These are phyloP conservation scores for Cutaneotrichosporon cyanovorans DNA, from an alignment of 1,284 basidiomycete genomes.

Conservation along the genomic window DNA sequence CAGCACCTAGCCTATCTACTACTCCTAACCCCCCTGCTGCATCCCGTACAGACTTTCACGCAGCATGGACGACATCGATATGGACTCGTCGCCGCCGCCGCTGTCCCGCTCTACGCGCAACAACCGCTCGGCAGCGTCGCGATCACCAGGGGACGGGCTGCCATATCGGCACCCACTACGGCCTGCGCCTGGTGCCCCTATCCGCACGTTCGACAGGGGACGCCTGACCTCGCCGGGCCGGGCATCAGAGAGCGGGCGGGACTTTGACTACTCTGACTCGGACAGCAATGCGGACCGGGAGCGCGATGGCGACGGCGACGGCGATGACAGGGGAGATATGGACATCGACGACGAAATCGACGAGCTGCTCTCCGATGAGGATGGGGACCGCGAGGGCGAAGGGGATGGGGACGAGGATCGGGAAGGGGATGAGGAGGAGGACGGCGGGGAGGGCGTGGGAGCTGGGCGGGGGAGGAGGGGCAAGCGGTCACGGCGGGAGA, in stretches of 20 bases:
- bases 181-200: neutral
- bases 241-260: neutral
- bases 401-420: conserved; percentile 1
- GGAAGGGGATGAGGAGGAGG: neutral
- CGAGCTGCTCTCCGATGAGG: conserved; percentile 21
- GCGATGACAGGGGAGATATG: conserved; percentile 5
- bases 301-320: too few species aligned
- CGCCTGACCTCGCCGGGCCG: too few species aligned
- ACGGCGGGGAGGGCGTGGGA: conserved; percentile 1
- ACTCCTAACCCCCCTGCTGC: neutral
- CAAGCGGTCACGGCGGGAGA: neutral
- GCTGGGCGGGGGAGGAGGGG: neutral
- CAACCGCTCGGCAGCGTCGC: too few species aligned
- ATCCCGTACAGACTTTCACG: neutral
- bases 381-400: conserved; percentile 3
- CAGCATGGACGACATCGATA: conserved; percentile 1
- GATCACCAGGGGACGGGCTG: neutral
- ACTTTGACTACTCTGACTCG: neutral
- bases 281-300: too few species aligned
- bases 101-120: neutral
- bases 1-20: too few species aligned
- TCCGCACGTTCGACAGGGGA: neutral
- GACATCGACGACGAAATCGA: conserved; percentile 30
- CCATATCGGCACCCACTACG: neutral
- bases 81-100: neutral